A percentile compares a stretch with the other conserved stretches of the same genome.
Evolutionary conservation across 2,329 filamentous ascomycete genomes (phyloP).

Genomic region (Xylaria polymorpha): DNA sequence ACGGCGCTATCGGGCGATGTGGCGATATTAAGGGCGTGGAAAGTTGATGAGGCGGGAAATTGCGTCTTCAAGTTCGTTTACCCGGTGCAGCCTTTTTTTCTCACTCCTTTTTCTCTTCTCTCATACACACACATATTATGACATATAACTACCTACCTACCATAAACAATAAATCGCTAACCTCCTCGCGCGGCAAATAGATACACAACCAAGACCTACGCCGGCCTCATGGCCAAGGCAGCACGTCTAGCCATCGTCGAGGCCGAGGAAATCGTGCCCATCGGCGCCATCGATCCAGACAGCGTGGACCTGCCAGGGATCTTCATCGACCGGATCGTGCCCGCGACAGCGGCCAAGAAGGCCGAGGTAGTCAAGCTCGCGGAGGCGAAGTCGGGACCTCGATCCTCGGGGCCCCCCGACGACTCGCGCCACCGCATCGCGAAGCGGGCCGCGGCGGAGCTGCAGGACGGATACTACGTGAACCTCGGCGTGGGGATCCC

Average conservation of each 20-base stretch:
- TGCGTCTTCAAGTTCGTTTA: conserved; percentile 75
- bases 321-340: conserved; percentile 84
- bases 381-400: conserved; percentile 49
- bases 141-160: too few species aligned
- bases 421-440: conserved; percentile 77
- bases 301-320: conserved; percentile 84
- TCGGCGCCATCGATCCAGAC: conserved; percentile 78
- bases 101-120: not conserved
- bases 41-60: conserved; percentile 81
- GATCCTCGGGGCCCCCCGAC: conserved; percentile 49
- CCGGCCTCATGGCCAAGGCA: conserved; percentile 82
- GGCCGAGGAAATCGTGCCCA: conserved; percentile 83
- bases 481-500: conserved; percentile 89
- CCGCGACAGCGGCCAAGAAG: conserved; percentile 75
- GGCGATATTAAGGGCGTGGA: conserved; percentile 80
- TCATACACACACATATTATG: too few species aligned
- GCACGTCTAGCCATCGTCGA: conserved; percentile 83
- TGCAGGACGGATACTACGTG: conserved; percentile 83
- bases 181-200: conserved; percentile 50
- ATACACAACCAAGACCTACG: conserved; percentile 80
- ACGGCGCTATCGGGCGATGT: conserved; percentile 80
- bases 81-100: too few species aligned
- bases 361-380: conserved; percentile 75
- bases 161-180: not conserved
- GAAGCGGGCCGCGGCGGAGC: conserved; percentile 79